These are phyloP conservation scores for Cudoniella acicularis DNA, from an alignment of 495 filamentous ascomycete genomes.

Conservation along the genomic window DNA sequence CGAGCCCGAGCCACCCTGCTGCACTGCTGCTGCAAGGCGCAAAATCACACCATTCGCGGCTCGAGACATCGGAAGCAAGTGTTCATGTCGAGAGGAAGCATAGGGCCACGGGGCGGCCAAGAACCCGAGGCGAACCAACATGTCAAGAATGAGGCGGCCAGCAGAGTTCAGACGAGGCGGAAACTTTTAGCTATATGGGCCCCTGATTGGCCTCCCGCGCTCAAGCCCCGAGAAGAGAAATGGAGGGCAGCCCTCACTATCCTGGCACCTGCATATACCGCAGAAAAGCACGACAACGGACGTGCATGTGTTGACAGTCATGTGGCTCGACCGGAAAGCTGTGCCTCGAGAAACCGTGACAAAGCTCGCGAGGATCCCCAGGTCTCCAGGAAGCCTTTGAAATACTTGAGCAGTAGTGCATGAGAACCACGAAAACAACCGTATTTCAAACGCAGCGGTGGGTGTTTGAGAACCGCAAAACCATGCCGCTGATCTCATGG, in stretches of 20 bases:
- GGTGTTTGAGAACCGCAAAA: not conserved
- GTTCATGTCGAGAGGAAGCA: not conserved
- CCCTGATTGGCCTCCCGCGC: slow-evolving; percentile 3
- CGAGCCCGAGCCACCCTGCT: no score
- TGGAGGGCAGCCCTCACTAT: not conserved
- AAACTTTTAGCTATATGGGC: not conserved
- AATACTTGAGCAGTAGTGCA: not conserved
- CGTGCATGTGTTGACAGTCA: slow-evolving; percentile 6
- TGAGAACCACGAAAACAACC: not conserved
- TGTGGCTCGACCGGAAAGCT: not conserved
- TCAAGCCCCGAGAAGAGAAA: not conserved
- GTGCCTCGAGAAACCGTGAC: not conserved
- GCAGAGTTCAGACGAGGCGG: slow-evolving; percentile 5
- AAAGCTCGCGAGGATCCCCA: not conserved
- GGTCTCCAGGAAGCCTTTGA: not conserved
- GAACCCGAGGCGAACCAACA: not conserved
- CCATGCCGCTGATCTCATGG: not conserved
- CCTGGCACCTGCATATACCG: slow-evolving; percentile 5
- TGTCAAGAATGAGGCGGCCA: slow-evolving; percentile 1
- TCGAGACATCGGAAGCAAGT: not conserved
- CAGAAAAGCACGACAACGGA: slow-evolving; percentile 2
- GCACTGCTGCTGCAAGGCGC: not conserved
- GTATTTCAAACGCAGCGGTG: not conserved
- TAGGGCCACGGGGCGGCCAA: not conserved
- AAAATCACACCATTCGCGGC: not conserved